Evolutionary conservation across 1,284 basidiomycete genomes (phyloP).

Genomic region (Ganoderma sinense): DNA sequence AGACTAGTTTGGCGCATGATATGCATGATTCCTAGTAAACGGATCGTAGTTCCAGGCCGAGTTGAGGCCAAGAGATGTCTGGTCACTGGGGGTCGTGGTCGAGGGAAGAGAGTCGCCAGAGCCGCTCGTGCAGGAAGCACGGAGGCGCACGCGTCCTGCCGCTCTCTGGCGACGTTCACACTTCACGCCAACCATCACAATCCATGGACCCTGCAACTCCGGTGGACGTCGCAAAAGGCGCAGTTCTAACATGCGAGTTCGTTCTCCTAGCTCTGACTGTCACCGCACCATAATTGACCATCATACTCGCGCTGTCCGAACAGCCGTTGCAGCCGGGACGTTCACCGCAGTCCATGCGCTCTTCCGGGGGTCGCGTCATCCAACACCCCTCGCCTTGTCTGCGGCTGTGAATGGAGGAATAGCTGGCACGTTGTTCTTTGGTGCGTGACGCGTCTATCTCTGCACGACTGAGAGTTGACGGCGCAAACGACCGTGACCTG

Average conservation of each 20-base stretch:
- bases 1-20: neutral
- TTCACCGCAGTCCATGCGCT: slow-evolving; percentile 63
- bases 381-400: slow-evolving; percentile 51
- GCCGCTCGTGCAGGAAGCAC: neutral
- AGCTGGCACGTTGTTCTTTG: slow-evolving; percentile 74
- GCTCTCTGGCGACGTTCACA: neutral
- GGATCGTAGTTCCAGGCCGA: neutral
- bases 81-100: neutral
- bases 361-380: slow-evolving; percentile 46
- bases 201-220: slow-evolving; percentile 50
- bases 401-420: slow-evolving; percentile 73
- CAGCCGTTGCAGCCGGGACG: slow-evolving; percentile 59
- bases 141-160: neutral
- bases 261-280: slow-evolving; percentile 46
- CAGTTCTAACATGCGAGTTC: slow-evolving; percentile 78
- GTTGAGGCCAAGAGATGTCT: neutral
- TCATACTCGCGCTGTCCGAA: slow-evolving; percentile 5
- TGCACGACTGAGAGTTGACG: neutral
- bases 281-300: slow-evolving; percentile 36
- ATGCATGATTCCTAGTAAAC: neutral
- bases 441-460: slow-evolving; percentile 49
- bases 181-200: neutral
- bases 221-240: slow-evolving; percentile 59
- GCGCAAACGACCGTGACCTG: slow-evolving; percentile 3
- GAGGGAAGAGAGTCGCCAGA: neutral